These are phyloP conservation scores for Magnolia changhungtana DNA, from an alignment of 164 flowering plant species.

Conservation along the genomic window DNA sequence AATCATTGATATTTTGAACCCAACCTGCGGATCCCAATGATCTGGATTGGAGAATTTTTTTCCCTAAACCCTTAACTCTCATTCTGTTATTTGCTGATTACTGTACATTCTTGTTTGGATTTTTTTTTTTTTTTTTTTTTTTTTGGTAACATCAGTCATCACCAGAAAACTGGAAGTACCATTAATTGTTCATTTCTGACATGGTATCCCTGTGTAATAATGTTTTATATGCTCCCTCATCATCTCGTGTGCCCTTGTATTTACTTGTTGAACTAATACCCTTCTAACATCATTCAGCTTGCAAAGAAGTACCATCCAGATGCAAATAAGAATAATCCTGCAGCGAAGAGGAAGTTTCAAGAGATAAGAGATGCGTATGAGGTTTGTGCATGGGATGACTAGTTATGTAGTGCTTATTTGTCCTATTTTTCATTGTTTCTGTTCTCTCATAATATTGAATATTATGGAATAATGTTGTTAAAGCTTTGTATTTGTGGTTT, in stretches of 20 bases:
- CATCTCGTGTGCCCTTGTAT: not conserved
- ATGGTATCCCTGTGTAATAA: not conserved
- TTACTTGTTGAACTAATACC: not conserved
- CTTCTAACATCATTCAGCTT: conserved; percentile 47
- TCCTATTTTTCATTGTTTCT: not conserved
- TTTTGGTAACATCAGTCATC: not conserved
- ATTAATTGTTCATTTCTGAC: not conserved
- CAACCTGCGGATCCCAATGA: too few relatives aligned
- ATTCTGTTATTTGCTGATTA: not conserved
- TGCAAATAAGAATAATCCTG: conserved; percentile 74
- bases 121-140: not conserved
- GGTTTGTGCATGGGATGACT: conserved; percentile 39
- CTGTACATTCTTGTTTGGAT: not conserved
- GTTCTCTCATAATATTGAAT: not conserved
- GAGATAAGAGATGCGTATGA: conserved; percentile 95
- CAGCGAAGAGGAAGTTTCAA: conserved; percentile 86
- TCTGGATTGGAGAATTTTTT: too few relatives aligned
- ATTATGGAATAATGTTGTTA: not conserved
- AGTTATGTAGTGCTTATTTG: not conserved
- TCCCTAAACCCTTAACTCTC: too few relatives aligned
- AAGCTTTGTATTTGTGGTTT: not conserved
- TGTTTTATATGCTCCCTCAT: not conserved
- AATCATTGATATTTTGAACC: too few relatives aligned
- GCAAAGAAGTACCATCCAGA: conserved; percentile 98
- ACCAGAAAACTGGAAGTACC: not conserved